Conservation (phyloP, 2,329 filamentous ascomycete species). For the Myriangium duriaei region DNA sequence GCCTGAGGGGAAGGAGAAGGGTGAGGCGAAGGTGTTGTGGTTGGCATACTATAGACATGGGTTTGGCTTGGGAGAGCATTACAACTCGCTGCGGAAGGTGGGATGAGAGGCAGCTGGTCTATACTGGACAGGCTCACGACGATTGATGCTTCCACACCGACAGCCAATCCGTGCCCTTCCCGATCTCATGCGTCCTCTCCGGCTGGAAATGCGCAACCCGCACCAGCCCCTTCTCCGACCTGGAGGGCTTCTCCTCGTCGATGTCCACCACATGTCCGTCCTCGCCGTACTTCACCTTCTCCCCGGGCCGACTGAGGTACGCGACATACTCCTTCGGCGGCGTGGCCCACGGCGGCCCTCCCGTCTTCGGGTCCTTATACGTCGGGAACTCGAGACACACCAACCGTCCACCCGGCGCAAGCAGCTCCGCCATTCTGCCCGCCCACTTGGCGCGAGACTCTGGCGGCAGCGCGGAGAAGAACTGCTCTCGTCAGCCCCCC, state of each 20-base stretch:
- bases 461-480: constrained; percentile 48
- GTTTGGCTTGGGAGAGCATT: constrained; percentile 91
- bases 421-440: constrained; percentile 40
- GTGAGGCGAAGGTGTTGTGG: constrained; percentile 56
- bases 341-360: constrained; percentile 63
- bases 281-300: constrained; percentile 49
- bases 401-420: constrained; percentile 40
- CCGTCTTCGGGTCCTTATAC: constrained; percentile 50
- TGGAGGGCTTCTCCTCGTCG: constrained; percentile 31
- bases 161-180: constrained; percentile 38
- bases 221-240: constrained; percentile 29
- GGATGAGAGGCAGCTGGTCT: constrained; percentile 6
- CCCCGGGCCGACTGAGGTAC: constrained; percentile 57
- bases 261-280: constrained; percentile 32
- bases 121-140: no score
- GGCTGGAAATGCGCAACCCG: constrained; percentile 44
- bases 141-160: constrained; percentile 34
- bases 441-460: constrained; percentile 46
- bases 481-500: constrained; percentile 27
- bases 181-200: constrained; percentile 42
- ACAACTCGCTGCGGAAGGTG: constrained; percentile 61
- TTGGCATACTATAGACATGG: constrained; percentile 90
- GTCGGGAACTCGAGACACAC: constrained; percentile 69
- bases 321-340: constrained; percentile 58
- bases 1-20: constrained; percentile 31